These are phyloP conservation scores for Penicillium italicum DNA, from an alignment of 2,329 filamentous ascomycete genomes.

Conservation along the genomic window DNA sequence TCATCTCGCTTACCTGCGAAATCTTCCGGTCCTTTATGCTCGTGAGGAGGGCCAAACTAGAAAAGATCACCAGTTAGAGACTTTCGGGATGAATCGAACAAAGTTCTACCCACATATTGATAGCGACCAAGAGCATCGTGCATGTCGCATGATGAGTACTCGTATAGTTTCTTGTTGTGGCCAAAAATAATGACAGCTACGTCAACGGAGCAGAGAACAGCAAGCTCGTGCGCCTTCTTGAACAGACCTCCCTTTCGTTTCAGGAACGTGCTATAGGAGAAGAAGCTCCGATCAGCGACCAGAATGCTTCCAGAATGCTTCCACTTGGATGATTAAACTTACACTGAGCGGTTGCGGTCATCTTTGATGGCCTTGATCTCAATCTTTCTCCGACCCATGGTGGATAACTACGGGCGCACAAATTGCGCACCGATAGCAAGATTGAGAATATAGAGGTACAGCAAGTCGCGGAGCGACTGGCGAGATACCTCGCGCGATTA, in stretches of 20 bases:
- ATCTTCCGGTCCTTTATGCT: slow-evolving; percentile 92
- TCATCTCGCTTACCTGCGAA: slow-evolving; percentile 75
- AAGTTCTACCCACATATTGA: slow-evolving; percentile 69
- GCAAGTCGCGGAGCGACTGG: neutral
- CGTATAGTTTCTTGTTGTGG: slow-evolving; percentile 97
- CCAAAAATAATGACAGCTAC: slow-evolving; percentile 98
- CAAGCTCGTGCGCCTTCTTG: slow-evolving; percentile 99
- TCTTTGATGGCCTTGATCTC: slow-evolving; percentile 99
- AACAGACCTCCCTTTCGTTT: slow-evolving; percentile 98
- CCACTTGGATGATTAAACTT: slow-evolving; percentile 46
- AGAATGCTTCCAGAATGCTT: neutral
- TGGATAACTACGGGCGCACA: slow-evolving; percentile 12
- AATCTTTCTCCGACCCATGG: slow-evolving; percentile 97
- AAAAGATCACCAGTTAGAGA: slow-evolving; percentile 5
- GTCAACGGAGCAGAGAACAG: slow-evolving; percentile 95
- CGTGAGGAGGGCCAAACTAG: slow-evolving; percentile 86
- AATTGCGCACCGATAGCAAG: slow-evolving; percentile 6
- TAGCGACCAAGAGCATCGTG: slow-evolving; percentile 83
- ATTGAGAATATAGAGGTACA: neutral
- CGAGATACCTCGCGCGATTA: neutral
- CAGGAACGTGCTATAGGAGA: slow-evolving; percentile 73
- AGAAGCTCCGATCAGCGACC: slow-evolving; percentile 5
- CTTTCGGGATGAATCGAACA: neutral
- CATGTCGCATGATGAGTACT: slow-evolving; percentile 94
- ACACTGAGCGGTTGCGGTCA: slow-evolving; percentile 97